Conservation (phyloP, 106 monocot genomes). For the Vanilla planifolia region DNA sequence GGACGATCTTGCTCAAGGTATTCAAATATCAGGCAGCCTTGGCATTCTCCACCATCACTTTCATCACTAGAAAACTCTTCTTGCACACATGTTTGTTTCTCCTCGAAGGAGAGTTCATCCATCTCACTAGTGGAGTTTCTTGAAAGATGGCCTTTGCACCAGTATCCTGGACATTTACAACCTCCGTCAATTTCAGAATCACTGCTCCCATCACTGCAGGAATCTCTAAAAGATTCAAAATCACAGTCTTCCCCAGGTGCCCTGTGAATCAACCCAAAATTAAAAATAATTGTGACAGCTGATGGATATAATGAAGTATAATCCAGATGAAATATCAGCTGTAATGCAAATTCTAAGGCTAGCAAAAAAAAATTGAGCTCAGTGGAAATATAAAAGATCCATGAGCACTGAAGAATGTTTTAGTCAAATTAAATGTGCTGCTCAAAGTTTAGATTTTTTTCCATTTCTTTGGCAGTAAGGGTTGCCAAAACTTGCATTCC, state of each 20-base stretch:
- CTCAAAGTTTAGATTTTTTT: too few species aligned
- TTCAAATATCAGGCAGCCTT: constrained; percentile 40
- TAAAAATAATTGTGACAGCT: too few species aligned
- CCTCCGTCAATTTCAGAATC: constrained; percentile 55
- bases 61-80: constrained; percentile 59
- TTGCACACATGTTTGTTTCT: constrained; percentile 11
- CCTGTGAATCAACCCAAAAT: too few species aligned
- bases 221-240: constrained; percentile 43
- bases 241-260: constrained; percentile 48
- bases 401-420: too few species aligned
- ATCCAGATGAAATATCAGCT: too few species aligned
- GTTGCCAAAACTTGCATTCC: too few species aligned
- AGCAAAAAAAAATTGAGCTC: too few species aligned
- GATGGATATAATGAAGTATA: too few species aligned
- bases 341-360: too few species aligned
- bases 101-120: constrained; percentile 30
- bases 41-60: constrained; percentile 39
- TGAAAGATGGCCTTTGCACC: constrained; percentile 6
- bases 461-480: too few species aligned
- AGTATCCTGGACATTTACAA: constrained; percentile 21
- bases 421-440: too few species aligned
- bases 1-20: constrained; percentile 59
- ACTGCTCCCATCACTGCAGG: constrained; percentile 60
- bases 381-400: too few species aligned
- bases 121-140: constrained; percentile 8